phyloP scores from a whole-genome alignment of 139 green algal species.

The Limnomonas spitsbergensis region DNA sequence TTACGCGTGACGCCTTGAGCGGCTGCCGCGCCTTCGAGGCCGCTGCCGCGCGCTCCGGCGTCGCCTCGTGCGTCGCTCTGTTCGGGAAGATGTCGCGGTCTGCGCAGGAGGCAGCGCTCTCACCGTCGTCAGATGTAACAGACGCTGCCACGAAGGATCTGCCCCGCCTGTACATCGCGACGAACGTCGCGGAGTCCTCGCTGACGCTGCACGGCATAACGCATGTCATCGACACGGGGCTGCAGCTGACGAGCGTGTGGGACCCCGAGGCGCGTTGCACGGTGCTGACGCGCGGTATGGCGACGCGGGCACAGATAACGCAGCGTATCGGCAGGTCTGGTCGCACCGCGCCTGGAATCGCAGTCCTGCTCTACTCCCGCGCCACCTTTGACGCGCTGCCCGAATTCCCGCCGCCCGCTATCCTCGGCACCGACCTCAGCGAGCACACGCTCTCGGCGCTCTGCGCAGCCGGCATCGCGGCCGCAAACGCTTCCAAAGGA shows the following conservation, averaged over 20 bases:
- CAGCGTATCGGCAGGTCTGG: conserved; percentile 21
- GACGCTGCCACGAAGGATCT: neutral
- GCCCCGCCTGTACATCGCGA: conserved; percentile 21
- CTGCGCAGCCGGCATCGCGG: neutral
- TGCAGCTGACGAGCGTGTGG: neutral
- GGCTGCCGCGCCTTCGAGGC: conserved; percentile 1
- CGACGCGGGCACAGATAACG: neutral
- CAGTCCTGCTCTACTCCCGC: conserved; percentile 4
- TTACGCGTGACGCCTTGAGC: neutral
- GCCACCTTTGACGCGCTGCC: neutral
- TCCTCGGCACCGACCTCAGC: conserved; percentile 3
- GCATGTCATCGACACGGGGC: conserved; percentile 23
- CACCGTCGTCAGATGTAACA: neutral
- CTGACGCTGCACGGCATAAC: conserved; percentile 17
- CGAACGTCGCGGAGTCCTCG: conserved; percentile 31
- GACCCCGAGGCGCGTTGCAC: neutral
- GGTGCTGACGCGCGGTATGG: neutral
- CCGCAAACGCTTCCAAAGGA: too few relatives aligned
- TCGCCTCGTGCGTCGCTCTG: neutral
- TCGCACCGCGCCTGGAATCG: conserved; percentile 10
- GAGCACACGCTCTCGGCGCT: neutral
- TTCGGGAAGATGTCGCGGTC: neutral
- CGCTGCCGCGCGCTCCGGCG: neutral
- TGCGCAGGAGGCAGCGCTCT: neutral
- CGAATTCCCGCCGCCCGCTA: neutral